phyloP scores from a whole-genome alignment of 1,284 basidiomycete genomes.

The Puccinia horiana region DNA sequence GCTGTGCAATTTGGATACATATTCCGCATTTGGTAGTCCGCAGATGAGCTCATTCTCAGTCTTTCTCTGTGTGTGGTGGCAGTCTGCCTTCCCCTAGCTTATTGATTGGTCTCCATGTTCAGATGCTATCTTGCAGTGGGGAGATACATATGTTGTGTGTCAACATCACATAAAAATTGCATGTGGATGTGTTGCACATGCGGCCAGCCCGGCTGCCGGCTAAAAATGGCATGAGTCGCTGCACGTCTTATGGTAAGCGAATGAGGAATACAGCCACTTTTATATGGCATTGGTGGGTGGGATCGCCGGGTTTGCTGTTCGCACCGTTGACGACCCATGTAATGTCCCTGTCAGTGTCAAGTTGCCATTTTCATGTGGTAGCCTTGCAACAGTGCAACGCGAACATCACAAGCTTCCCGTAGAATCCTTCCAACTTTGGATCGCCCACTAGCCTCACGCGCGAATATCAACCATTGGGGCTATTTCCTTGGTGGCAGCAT shows the following conservation, averaged over 20 bases:
- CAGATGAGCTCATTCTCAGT: neutral
- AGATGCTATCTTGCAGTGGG: neutral
- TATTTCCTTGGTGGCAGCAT: neutral
- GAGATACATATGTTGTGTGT: neutral
- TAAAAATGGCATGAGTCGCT: neutral
- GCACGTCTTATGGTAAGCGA: neutral
- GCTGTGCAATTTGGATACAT: neutral
- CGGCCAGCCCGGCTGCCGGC: too few species aligned
- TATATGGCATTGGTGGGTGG: too few species aligned
- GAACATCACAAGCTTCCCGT: neutral
- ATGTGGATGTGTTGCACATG: too few species aligned
- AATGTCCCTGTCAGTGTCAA: neutral
- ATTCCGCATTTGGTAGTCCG: neutral
- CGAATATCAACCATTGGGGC: neutral
- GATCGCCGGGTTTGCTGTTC: neutral
- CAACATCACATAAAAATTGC: too few species aligned
- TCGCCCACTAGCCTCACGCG: neutral
- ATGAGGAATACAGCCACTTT: neutral
- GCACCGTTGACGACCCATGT: neutral
- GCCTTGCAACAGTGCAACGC: neutral
- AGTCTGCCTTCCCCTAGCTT: neutral
- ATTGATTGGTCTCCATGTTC: neutral
- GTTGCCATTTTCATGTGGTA: slow-evolving; percentile 9
- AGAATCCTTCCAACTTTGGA: neutral
- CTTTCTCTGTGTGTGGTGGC: too few species aligned